Percentiles rank a stretch among this genome's conserved stretches.
phyloP scores from a whole-genome alignment of 106 monocot species.

The Ottelia alismoides region DNA sequence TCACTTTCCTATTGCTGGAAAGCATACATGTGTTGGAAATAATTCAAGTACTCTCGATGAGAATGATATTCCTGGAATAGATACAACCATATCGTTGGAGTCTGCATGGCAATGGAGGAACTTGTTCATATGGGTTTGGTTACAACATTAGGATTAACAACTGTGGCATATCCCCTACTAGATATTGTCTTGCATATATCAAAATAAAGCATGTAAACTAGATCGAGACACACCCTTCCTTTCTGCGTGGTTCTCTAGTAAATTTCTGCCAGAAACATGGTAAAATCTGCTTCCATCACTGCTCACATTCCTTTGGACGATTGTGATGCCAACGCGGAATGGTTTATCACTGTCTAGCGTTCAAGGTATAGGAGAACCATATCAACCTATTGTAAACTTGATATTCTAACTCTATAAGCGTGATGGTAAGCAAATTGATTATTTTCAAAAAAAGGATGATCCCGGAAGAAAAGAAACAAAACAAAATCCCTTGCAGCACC shows the following conservation, averaged over 20 bases:
- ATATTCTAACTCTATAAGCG: too few species aligned
- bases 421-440: too few species aligned
- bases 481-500: too few species aligned
- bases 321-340: conserved; percentile 66
- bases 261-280: too few species aligned
- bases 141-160: conserved; percentile 97
- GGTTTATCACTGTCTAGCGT: conserved; percentile 76
- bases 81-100: conserved; percentile 88
- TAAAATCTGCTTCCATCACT: too few species aligned
- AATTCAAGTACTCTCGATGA: conserved; percentile 77
- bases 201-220: conserved; percentile 89
- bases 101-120: conserved; percentile 98
- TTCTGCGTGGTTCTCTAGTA: too few species aligned
- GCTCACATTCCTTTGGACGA: conserved; percentile 89
- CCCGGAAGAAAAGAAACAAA: too few species aligned
- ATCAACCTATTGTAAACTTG: too few species aligned
- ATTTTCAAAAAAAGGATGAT: too few species aligned
- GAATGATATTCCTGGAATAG: conserved; percentile 82
- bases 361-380: too few species aligned
- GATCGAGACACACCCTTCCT: too few species aligned
- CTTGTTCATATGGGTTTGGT: conserved; percentile 66
- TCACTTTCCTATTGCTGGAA: conserved; percentile 86
- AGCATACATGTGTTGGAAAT: conserved; percentile 85
- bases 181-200: conserved; percentile 85
- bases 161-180: conserved; percentile 84